These are phyloP conservation scores for Trichocomaceae sp. DNA, from an alignment of 2,329 filamentous ascomycete species.

Conservation along the genomic window DNA sequence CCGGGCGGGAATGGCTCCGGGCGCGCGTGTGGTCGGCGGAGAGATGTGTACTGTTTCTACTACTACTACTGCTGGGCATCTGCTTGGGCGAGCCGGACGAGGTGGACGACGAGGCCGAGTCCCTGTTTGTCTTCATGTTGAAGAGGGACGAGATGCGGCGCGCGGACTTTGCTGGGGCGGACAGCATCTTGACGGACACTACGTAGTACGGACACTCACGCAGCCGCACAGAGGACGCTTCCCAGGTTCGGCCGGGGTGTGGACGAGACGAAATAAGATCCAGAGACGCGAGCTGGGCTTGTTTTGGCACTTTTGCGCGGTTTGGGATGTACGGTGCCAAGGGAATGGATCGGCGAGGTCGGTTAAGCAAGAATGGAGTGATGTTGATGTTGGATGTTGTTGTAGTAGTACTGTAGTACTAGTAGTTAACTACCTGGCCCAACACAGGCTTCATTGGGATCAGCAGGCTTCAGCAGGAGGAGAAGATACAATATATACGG, in stretches of 20 bases:
- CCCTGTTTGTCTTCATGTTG: constrained; percentile 31
- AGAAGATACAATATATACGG: too few species aligned
- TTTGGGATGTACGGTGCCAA: constrained; percentile 4
- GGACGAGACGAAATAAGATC: neutral
- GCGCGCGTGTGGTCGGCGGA: constrained; percentile 16
- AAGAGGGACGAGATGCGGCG: constrained; percentile 43
- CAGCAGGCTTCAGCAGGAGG: too few species aligned
- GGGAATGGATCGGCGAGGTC: constrained; percentile 15
- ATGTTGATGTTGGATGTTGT: too few species aligned
- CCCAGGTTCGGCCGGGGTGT: too few species aligned
- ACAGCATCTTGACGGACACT: constrained; percentile 27
- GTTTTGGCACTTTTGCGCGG: constrained; percentile 11
- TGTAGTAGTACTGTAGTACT: too few species aligned
- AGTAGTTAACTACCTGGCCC: too few species aligned
- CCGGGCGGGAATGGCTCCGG: constrained; percentile 27
- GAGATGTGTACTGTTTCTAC: constrained; percentile 14
- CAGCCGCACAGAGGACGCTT: neutral
- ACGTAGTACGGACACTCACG: too few species aligned
- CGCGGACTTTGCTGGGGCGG: constrained; percentile 37
- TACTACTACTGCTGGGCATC: constrained; percentile 10
- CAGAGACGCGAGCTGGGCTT: neutral
- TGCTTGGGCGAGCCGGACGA: constrained; percentile 24
- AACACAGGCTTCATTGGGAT: neutral
- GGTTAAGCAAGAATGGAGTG: constrained; percentile 8
- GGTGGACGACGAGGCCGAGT: constrained; percentile 22